Evolutionary conservation across 2,329 filamentous ascomycete genomes (phyloP), one percentile per base, ranked within the genome.

Genomic region (Hypoxylon sp.): DNA sequence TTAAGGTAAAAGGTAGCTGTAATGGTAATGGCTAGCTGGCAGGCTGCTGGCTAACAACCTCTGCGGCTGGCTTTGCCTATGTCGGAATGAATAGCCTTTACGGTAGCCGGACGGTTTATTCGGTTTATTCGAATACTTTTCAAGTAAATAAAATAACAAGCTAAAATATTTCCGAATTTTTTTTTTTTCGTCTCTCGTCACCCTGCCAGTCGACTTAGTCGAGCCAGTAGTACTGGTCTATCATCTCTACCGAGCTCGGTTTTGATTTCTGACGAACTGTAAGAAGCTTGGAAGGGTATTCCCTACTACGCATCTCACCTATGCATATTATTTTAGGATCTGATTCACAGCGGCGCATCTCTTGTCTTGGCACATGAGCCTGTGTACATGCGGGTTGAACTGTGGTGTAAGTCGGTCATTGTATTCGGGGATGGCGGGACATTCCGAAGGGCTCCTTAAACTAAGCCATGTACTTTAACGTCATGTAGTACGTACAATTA

Each of bases 261-360:
- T 63, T 68, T 30, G 63, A 58, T 57, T 60, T 58, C 52, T 68
- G 57, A 55, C 51, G 21, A 60, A 30, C 48, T 55, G 56, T 60
- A 36, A 45, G 46, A 23, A 65, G 53, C 52, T 60, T 69, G 67
- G 64, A 67, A 67, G 67, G 67, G 60, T 62, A 62, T 55, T 59
- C 60, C 67, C 60, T 69, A 67, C 63, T 62, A 65, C 57, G 50
- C 60, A 67, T 60, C 61, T 68, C 52, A 70, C 59, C 46, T 63
- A 56, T 70, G 65, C 65, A 70, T 66, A 70, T 70, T 68, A 71
- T 69, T 69, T 68, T 71, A 68, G 65, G 68, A 71, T 71, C 68
- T 71, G 65, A 71, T 66, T 70, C 66, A 68, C 51, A 67, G 68
- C 63, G 67, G 68, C 60, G 56, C 68, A 71, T 69, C 68, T 69